A percentile compares a stretch with the other conserved stretches of the same genome.
Evolutionary conservation across 2,329 filamentous ascomycete species (phyloP).

Genomic region (Cladosporium sp.): DNA sequence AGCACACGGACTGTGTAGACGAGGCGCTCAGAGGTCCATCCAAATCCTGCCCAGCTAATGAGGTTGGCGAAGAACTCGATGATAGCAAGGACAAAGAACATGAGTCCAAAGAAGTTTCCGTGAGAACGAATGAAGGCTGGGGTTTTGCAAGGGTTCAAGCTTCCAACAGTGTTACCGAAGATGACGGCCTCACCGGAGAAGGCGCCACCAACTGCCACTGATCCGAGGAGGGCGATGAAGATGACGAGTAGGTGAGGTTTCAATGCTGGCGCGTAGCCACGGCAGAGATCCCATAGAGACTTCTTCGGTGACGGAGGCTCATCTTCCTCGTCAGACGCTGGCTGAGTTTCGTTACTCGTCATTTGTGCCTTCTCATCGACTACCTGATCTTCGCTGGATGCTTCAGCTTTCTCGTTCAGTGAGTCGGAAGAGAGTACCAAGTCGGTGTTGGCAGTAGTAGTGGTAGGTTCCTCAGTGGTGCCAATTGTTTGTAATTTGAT

Average conservation of each 20-base stretch:
- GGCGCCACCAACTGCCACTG: conserved; percentile 39
- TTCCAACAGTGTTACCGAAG: conserved; percentile 47
- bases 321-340: conserved; percentile 21
- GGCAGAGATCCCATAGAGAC: conserved; percentile 34
- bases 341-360: neutral
- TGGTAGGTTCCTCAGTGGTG: neutral
- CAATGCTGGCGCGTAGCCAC: conserved; percentile 41
- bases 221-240: conserved; percentile 50
- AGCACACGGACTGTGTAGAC: conserved; percentile 64
- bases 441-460: neutral
- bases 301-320: conserved; percentile 29
- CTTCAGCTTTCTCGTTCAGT: conserved; percentile 7
- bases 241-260: conserved; percentile 49
- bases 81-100: conserved; percentile 62
- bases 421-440: neutral
- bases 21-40: conserved; percentile 53
- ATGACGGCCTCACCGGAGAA: conserved; percentile 60
- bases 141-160: conserved; percentile 16
- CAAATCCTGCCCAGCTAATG: conserved; percentile 53
- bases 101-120: conserved; percentile 59
- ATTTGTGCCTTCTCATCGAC: neutral
- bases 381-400: neutral
- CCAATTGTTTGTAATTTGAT: conserved; percentile 46
- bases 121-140: conserved; percentile 37
- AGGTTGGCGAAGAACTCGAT: conserved; percentile 64